Conservation (phyloP, 192 early-diverging fungal species). For the Mortierella antarctica region DNA sequence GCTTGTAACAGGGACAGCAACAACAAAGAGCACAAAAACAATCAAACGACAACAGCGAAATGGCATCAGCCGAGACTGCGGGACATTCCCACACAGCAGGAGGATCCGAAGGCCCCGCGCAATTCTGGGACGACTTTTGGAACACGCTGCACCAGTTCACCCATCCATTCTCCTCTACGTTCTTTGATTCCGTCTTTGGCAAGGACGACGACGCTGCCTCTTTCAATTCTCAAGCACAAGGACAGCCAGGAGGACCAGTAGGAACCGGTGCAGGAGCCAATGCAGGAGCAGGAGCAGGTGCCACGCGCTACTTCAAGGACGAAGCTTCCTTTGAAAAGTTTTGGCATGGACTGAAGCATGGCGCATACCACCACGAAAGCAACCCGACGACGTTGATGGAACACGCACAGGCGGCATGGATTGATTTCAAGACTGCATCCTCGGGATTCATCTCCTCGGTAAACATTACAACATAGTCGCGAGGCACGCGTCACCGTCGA, state of each 20-base stretch:
- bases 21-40: slow-evolving; percentile 1
- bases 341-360: slow-evolving; percentile 27
- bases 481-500: neutral
- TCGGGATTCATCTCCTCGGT: slow-evolving; percentile 31
- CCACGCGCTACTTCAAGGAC: slow-evolving; percentile 13
- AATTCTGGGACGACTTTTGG: slow-evolving; percentile 55
- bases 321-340: slow-evolving; percentile 40
- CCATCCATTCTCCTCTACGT: slow-evolving; percentile 49
- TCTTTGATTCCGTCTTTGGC: slow-evolving; percentile 42
- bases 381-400: neutral
- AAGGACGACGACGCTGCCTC: neutral
- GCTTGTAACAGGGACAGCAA: neutral
- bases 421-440: slow-evolving; percentile 21
- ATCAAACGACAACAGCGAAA: neutral
- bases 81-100: neutral
- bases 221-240: neutral
- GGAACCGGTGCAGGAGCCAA: neutral
- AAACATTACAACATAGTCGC: slow-evolving; percentile 2
- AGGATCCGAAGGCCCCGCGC: slow-evolving; percentile 2
- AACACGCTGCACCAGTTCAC: slow-evolving; percentile 50
- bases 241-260: neutral
- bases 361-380: neutral
- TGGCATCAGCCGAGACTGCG: neutral
- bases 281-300: neutral
- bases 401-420: slow-evolving; percentile 27